phyloP scores from a whole-genome alignment of 139 green algal genomes.

The Chlorella sp. region DNA sequence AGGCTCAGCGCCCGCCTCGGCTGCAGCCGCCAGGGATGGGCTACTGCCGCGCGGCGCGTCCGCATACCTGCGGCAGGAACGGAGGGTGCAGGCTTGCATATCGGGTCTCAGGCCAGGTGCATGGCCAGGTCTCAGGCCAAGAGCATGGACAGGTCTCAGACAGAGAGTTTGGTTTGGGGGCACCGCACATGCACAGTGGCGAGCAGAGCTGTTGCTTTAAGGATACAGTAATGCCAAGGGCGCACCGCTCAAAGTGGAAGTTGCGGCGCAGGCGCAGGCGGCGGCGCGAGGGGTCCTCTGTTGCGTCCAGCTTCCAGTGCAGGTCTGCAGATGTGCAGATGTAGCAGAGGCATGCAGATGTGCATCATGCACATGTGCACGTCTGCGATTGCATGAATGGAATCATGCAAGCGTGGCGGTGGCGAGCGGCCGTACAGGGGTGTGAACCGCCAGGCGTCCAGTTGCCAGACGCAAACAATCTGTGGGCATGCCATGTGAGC shows the following conservation, averaged over 20 bases:
- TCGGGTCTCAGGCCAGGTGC: no score
- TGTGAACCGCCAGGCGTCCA: no score
- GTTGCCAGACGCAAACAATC: no score
- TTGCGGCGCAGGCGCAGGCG: conserved; percentile 55
- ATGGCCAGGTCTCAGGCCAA: not conserved
- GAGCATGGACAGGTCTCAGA: no score
- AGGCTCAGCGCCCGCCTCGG: not conserved
- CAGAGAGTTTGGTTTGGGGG: no score
- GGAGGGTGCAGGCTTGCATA: no score
- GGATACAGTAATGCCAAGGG: not conserved
- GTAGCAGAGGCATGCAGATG: not conserved
- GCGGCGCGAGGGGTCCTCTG: conserved; percentile 48
- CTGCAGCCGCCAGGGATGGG: not conserved
- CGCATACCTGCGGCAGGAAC: not conserved
- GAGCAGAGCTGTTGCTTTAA: no score
- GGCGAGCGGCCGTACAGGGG: no score
- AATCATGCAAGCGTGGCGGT: no score
- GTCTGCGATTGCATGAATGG: no score
- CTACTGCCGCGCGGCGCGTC: conserved; percentile 4
- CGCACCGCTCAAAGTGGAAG: conserved; percentile 44
- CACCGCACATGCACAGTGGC: not conserved
- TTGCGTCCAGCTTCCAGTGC: conserved; percentile 57
- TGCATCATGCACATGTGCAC: not conserved
- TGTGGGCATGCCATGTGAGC: not conserved
- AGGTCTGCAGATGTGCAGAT: not conserved